These are phyloP conservation scores for Echinochloa phyllopogon DNA, from an alignment of 176 grass and related monocot species.

Conservation along the genomic window DNA sequence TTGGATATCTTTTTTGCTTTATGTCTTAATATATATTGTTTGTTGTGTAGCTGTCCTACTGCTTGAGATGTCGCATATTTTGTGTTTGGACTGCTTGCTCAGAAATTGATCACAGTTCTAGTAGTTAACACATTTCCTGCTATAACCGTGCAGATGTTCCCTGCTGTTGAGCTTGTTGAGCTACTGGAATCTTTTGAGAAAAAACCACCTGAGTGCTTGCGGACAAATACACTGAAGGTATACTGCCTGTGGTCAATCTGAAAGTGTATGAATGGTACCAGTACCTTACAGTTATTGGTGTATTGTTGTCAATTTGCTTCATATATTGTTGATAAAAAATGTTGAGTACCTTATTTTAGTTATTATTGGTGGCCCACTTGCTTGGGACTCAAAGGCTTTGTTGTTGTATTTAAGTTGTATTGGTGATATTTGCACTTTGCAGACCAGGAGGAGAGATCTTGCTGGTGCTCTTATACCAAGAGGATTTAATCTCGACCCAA, in stretches of 20 bases:
- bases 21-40: background rate
- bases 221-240: constrained; percentile 97
- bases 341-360: background rate
- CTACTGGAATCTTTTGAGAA: constrained; percentile 95
- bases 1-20: constrained; percentile 11
- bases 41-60: constrained; percentile 7
- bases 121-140: constrained; percentile 18
- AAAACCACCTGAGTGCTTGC: constrained; percentile 84
- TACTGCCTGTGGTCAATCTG: constrained; percentile 8
- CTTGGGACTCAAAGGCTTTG: background rate
- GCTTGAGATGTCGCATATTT: background rate
- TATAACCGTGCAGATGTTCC: constrained; percentile 70
- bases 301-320: background rate
- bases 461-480: constrained; percentile 96
- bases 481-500: constrained; percentile 97
- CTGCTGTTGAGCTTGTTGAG: constrained; percentile 89
- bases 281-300: background rate
- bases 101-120: background rate
- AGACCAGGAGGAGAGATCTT: constrained; percentile 97
- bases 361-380: background rate
- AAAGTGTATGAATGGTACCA: constrained; percentile 3
- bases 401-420: constrained; percentile 6
- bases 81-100: constrained; percentile 20
- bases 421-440: constrained; percentile 16
- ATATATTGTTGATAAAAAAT: constrained; percentile 2